These are phyloP conservation scores for Aspergillus sp. DNA, from an alignment of 2,329 filamentous ascomycete genomes.

Conservation along the genomic window DNA sequence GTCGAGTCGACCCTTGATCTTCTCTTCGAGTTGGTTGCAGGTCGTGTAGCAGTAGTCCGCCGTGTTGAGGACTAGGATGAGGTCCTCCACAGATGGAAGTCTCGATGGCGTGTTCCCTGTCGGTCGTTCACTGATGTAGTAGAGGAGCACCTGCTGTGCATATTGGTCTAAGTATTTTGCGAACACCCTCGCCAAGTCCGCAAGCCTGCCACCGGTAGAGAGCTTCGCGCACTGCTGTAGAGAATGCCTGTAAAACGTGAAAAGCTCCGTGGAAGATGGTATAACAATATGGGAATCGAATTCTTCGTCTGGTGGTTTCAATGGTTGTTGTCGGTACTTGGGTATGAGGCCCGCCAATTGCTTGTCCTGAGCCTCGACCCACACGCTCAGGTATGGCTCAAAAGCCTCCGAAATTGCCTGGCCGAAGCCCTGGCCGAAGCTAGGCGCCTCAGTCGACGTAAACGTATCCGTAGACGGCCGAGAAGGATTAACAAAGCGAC, in stretches of 20 bases:
- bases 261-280: conserved; percentile 87
- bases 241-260: conserved; percentile 91
- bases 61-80: conserved; percentile 83
- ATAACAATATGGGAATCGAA: conserved; percentile 87
- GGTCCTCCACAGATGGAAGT: conserved; percentile 57
- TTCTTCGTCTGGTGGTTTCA: conserved; percentile 77
- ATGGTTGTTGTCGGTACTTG: conserved; percentile 73
- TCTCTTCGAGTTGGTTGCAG: conserved; percentile 87
- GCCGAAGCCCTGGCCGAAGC: conserved; percentile 79
- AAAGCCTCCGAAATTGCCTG: conserved; percentile 94
- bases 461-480: conserved; percentile 83
- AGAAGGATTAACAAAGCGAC: conserved; percentile 62
- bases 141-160: conserved; percentile 80
- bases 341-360: conserved; percentile 77
- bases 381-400: conserved; percentile 90
- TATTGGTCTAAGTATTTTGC: conserved; percentile 94
- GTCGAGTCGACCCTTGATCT: conserved; percentile 85
- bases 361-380: conserved; percentile 93
- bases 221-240: conserved; percentile 92
- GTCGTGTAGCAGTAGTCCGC: conserved; percentile 96
- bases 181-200: conserved; percentile 77
- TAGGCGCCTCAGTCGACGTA: conserved; percentile 65
- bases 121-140: conserved; percentile 56
- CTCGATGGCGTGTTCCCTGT: conserved; percentile 47
- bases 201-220: conserved; percentile 76